Evolutionary conservation across 2,329 filamentous ascomycete genomes (phyloP).

Genomic region (Cucurbitaria berberidis): DNA sequence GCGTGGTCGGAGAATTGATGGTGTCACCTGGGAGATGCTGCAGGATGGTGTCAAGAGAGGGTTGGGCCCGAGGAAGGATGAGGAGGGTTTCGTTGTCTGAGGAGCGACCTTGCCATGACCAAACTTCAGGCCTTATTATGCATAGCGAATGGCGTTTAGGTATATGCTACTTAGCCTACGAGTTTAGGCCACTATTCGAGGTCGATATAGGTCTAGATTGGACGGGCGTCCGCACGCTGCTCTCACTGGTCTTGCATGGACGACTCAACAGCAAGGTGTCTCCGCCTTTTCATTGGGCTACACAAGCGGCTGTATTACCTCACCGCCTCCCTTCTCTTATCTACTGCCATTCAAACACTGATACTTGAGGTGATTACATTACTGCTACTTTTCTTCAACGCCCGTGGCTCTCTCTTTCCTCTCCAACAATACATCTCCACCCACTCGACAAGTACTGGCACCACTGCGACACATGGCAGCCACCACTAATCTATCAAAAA

Average conservation of each 20-base stretch:
- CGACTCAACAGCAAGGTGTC: no score
- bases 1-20: conserved; percentile 56
- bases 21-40: conserved; percentile 59
- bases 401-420: no score
- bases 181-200: background rate
- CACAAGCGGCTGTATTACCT: no score
- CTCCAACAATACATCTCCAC: no score
- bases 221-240: background rate
- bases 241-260: background rate
- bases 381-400: no score
- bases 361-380: no score
- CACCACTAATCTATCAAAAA: background rate
- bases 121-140: background rate
- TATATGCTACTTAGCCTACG: background rate
- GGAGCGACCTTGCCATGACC: background rate
- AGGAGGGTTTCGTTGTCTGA: conserved; percentile 24
- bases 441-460: background rate
- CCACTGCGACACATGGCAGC: background rate
- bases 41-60: conserved; percentile 46
- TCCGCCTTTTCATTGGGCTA: no score
- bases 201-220: background rate
- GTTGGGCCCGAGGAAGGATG: conserved; percentile 42
- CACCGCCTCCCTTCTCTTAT: no score
- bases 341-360: no score
- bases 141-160: conserved; percentile 11